Conservation (phyloP, 2,329 filamentous ascomycete genomes). For the Colletotrichum siamense region DNA sequence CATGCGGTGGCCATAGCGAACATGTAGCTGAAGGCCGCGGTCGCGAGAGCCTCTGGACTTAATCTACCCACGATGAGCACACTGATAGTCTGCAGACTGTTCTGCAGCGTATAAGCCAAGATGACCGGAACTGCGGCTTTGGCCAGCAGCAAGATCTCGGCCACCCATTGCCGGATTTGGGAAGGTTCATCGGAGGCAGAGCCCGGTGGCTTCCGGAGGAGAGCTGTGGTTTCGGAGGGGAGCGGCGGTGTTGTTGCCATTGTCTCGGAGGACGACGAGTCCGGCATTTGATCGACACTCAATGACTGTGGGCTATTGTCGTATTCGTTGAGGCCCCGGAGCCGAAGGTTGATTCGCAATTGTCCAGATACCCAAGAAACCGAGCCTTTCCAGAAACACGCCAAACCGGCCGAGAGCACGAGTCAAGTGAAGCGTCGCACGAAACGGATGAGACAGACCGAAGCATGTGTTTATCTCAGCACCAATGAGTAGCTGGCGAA, state of each 20-base stretch:
- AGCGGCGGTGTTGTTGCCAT: background rate
- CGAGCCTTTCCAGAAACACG: background rate
- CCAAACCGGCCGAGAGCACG: background rate
- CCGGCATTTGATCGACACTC: background rate
- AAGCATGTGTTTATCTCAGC: background rate
- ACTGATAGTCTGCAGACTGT: constrained; percentile 82
- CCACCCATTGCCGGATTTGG: constrained; percentile 12
- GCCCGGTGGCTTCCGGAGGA: constrained; percentile 18
- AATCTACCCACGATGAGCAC: constrained; percentile 82
- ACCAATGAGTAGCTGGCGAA: background rate
- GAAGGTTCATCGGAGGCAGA: background rate
- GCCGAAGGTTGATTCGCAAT: background rate
- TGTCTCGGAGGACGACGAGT: background rate
- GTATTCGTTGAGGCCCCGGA: background rate
- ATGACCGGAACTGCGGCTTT: constrained; percentile 79
- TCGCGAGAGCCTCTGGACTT: constrained; percentile 80
- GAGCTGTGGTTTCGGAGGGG: constrained; percentile 19
- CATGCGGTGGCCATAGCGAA: constrained; percentile 90
- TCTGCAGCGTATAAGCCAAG: constrained; percentile 84
- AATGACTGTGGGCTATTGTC: background rate
- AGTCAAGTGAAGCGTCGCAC: constrained; percentile 1
- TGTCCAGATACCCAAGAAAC: background rate
- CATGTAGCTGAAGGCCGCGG: constrained; percentile 90
- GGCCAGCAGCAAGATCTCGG: constrained; percentile 71
- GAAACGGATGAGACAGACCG: constrained; percentile 1